Percentiles rank a stretch among this genome's conserved stretches.
Evolutionary conservation across 1,139 yeast genomes (phyloP).

Genomic region (Candida freyschussii): DNA sequence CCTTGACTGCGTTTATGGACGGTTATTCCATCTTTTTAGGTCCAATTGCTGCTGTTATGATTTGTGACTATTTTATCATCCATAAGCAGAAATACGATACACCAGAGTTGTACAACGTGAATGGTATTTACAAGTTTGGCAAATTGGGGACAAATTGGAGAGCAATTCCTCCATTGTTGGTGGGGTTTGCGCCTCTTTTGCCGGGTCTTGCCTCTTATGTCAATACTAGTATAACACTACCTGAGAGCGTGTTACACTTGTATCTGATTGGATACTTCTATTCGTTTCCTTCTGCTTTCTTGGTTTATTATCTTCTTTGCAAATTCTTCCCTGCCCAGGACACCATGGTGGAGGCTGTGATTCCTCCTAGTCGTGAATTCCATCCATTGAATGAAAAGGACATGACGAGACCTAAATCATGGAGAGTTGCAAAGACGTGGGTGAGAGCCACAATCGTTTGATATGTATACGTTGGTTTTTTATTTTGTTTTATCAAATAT

Average conservation of each 20-base stretch:
- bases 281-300: slow-evolving; percentile 10
- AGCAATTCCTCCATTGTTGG: slow-evolving; percentile 37
- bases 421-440: neutral
- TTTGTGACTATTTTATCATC: slow-evolving; percentile 31
- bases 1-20: slow-evolving; percentile 32
- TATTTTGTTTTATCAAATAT: no score
- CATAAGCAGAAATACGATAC: slow-evolving; percentile 26
- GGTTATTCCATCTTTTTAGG: slow-evolving; percentile 32
- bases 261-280: slow-evolving; percentile 15
- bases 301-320: slow-evolving; percentile 7
- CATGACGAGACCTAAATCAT: neutral
- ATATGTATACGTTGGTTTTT: no score
- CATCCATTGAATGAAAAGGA: slow-evolving; percentile 1
- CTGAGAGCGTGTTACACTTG: slow-evolving; percentile 6
- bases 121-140: slow-evolving; percentile 31
- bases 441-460: neutral
- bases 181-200: slow-evolving; percentile 39
- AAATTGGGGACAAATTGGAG: slow-evolving; percentile 39
- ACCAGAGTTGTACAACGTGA: slow-evolving; percentile 6
- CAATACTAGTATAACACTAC: slow-evolving; percentile 8
- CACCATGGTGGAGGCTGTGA: slow-evolving; percentile 4
- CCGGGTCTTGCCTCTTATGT: slow-evolving; percentile 32
- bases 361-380: neutral
- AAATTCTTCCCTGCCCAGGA: slow-evolving; percentile 11
- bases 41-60: slow-evolving; percentile 31